Evolutionary conservation across 2,329 filamentous ascomycete species (phyloP), one percentile per base, ranked within the genome.

Genomic region (Botrytis deweyae): DNA sequence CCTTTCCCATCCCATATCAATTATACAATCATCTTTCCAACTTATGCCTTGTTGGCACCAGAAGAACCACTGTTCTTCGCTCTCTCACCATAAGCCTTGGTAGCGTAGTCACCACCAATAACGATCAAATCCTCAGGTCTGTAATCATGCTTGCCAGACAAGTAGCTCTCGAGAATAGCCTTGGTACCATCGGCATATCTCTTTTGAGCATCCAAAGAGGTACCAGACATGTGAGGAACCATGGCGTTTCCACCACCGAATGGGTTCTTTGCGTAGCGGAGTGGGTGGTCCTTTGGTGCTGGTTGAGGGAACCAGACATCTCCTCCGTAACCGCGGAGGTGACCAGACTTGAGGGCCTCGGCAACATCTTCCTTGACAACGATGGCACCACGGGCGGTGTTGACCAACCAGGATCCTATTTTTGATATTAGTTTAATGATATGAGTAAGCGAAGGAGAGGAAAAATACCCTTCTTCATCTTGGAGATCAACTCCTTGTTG

Each of bases 281-380:
- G 93, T 75, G 91, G 90, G 88, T 99, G 96, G 82, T 98, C 95
- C 85, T 90, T 89, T 82, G 95, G 95, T 36, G 96, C 96, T 80
- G 96, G 96, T 88, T 99, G 96, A 65, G 95, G 95, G 93, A 81
- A 80, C 95, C 95, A 98, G 81, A 96, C 93, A 79, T 96, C 93
- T 81, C 93, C 93, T 77, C 89, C 93, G 86, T 97, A 97, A 78
- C 93, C 93, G 81, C 92, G 91, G 82, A 97, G 92, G 84, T 98
- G 95, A 81, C 96, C 96, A 49, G 88, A 89, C 88, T 95, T 94
- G 83, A 99, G 90, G 68, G 96, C 96, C 42, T 92, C 95, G 76
- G 96, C 96, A 73, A 99, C 96, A 80, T 98, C 96, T 86, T 98
- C 95, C 90, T 98, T 98, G 86, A 98, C 95, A 80, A 99, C 95